Evolutionary conservation across 495 filamentous ascomycete species (phyloP).

Genomic region (Penicillium chermesinum): DNA sequence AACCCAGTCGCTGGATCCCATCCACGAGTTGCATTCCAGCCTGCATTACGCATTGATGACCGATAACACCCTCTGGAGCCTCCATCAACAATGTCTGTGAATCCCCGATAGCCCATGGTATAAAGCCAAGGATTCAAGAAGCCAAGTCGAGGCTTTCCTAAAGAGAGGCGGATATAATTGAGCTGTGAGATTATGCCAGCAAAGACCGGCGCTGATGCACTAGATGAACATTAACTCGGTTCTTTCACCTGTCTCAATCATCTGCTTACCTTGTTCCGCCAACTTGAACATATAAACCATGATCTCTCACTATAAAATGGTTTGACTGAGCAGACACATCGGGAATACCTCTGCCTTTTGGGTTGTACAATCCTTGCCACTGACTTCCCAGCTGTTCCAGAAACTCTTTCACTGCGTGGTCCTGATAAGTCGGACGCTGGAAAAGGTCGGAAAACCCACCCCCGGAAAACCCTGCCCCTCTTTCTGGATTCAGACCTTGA

Average conservation of each 20-base stretch:
- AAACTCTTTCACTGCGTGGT: slow-evolving; percentile 51
- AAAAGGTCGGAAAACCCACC: slow-evolving; percentile 75
- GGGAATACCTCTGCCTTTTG: slow-evolving; percentile 62
- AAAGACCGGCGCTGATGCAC: slow-evolving; percentile 50
- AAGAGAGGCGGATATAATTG: slow-evolving; percentile 50
- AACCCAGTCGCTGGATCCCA: slow-evolving; percentile 32
- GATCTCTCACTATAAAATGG: slow-evolving; percentile 37
- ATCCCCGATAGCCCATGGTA: slow-evolving; percentile 34
- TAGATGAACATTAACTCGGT: slow-evolving; percentile 12
- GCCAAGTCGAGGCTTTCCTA: slow-evolving; percentile 46
- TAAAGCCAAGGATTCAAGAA: slow-evolving; percentile 67
- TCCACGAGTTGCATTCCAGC: slow-evolving; percentile 40
- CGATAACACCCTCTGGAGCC: slow-evolving; percentile 51
- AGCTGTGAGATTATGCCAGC: slow-evolving; percentile 51
- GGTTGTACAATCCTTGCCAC: slow-evolving; percentile 51
- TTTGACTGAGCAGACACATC: slow-evolving; percentile 58
- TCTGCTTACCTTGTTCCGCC: slow-evolving; percentile 41
- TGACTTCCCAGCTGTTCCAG: slow-evolving; percentile 34
- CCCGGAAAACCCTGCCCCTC: slow-evolving; percentile 52
- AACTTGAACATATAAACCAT: slow-evolving; percentile 28
- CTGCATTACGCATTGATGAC: slow-evolving; percentile 42
- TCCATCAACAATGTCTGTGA: slow-evolving; percentile 55
- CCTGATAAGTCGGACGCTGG: slow-evolving; percentile 58
- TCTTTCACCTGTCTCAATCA: neutral
- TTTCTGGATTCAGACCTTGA: slow-evolving; percentile 46